These are phyloP conservation scores for Mycena crocata DNA, from an alignment of 768 basidiomycete species.

Conservation along the genomic window DNA sequence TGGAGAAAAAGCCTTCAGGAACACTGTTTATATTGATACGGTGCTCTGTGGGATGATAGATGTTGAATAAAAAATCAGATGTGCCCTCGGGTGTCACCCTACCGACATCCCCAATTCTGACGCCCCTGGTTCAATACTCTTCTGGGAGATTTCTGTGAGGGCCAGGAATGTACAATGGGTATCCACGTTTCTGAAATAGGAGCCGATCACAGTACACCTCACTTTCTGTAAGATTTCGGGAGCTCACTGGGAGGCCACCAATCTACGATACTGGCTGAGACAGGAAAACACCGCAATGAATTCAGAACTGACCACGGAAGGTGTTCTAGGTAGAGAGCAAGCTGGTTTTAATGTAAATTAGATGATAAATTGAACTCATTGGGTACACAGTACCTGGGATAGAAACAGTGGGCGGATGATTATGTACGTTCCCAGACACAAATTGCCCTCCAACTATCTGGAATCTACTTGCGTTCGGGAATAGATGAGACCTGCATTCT, in stretches of 20 bases:
- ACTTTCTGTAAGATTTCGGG: neutral
- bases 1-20: constrained; percentile 40
- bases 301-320: too few species aligned
- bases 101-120: constrained; percentile 49
- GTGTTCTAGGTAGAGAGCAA: too few species aligned
- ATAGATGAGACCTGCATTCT: neutral
- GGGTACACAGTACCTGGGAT: neutral
- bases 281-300: neutral
- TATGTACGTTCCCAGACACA: neutral
- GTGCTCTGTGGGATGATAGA: constrained; percentile 39
- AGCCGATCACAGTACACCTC: constrained; percentile 12
- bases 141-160: constrained; percentile 35
- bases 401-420: neutral
- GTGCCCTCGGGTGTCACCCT: constrained; percentile 43
- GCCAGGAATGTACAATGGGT: constrained; percentile 46
- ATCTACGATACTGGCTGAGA: neutral
- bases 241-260: neutral
- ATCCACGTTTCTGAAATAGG: constrained; percentile 36
- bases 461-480: neutral
- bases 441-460: neutral
- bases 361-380: neutral
- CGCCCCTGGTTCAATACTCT: constrained; percentile 36
- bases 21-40: constrained; percentile 41
- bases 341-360: neutral
- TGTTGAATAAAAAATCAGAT: constrained; percentile 50